phyloP scores from a whole-genome alignment of 495 filamentous ascomycete genomes.

The Bacidia gigantensis region DNA sequence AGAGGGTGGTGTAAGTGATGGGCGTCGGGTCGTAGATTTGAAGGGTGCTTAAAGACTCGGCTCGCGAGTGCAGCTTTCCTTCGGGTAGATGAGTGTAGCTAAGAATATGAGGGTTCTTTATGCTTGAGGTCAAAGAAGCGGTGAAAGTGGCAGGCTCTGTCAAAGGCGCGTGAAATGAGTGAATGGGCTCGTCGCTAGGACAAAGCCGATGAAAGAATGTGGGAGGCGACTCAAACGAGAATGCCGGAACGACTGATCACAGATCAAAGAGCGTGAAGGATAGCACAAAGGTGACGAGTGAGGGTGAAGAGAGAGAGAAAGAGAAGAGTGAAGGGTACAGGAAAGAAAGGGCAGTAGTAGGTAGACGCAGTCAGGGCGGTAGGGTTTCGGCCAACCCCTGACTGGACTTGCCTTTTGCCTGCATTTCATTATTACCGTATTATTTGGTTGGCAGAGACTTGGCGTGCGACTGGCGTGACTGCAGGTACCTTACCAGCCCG shows the following conservation, averaged over 20 bases:
- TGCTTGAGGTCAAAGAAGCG: not conserved
- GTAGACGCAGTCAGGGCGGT: too few species aligned
- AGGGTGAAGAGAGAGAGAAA: not conserved
- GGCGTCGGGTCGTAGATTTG: not conserved
- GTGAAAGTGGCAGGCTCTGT: conserved; percentile 1
- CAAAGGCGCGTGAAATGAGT: conserved; percentile 9
- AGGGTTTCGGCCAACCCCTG: too few species aligned
- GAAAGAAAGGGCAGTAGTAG: too few species aligned
- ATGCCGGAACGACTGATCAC: conserved; percentile 11
- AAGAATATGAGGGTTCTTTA: not conserved
- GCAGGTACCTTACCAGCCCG: not conserved
- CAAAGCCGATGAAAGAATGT: conserved; percentile 7
- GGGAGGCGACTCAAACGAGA: not conserved
- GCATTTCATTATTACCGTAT: too few species aligned
- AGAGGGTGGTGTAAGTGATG: not conserved
- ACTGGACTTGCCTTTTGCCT: too few species aligned
- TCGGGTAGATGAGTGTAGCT: not conserved
- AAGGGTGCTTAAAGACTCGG: not conserved
- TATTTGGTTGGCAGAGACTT: too few species aligned
- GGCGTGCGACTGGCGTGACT: too few species aligned
- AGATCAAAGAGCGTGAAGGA: conserved; percentile 4
- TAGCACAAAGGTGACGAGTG: not conserved
- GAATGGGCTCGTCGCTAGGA: conserved; percentile 15
- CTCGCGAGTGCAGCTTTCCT: not conserved
- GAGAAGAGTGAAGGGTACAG: not conserved